Conservation (phyloP, 768 basidiomycete genomes). For the Mycena floridula region DNA sequence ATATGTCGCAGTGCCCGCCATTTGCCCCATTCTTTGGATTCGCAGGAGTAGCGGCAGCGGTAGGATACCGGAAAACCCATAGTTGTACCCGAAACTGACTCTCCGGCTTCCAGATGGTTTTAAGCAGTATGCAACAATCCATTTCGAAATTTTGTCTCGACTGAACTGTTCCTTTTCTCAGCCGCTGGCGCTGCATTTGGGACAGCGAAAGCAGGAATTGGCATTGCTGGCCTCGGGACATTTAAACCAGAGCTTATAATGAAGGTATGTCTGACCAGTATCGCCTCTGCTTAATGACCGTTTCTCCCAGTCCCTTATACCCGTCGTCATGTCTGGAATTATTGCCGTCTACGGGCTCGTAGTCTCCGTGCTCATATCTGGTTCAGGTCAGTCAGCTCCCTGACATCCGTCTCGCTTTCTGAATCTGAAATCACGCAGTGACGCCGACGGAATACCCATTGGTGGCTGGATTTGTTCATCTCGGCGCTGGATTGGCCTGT, state of each 20-base stretch:
- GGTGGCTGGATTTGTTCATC: slow-evolving; percentile 85
- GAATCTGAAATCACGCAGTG: slow-evolving; percentile 36
- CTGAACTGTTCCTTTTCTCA: slow-evolving; percentile 19
- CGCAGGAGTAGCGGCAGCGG: slow-evolving; percentile 91
- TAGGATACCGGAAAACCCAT: slow-evolving; percentile 29
- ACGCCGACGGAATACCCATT: slow-evolving; percentile 67
- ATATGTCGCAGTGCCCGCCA: slow-evolving; percentile 80
- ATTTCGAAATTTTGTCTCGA: not conserved
- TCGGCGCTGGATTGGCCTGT: slow-evolving; percentile 88
- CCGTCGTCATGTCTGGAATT: slow-evolving; percentile 98
- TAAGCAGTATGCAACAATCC: slow-evolving; percentile 69
- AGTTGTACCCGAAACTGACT: slow-evolving; percentile 4
- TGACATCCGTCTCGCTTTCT: not conserved
- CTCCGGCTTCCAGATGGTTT: slow-evolving; percentile 71
- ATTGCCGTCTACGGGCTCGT: slow-evolving; percentile 97
- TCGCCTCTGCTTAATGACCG: not conserved
- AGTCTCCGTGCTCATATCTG: slow-evolving; percentile 88
- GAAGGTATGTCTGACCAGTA: slow-evolving; percentile 56
- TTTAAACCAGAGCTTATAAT: slow-evolving; percentile 97
- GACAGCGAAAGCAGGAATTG: slow-evolving; percentile 95
- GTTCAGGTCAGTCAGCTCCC: slow-evolving; percentile 33
- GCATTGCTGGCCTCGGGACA: slow-evolving; percentile 89
- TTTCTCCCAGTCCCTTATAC: slow-evolving; percentile 72
- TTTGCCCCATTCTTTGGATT: slow-evolving; percentile 99
- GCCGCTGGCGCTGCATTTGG: slow-evolving; percentile 95